Conservation (phyloP, 164 flowering plant species). For the Vitis rupestris region DNA sequence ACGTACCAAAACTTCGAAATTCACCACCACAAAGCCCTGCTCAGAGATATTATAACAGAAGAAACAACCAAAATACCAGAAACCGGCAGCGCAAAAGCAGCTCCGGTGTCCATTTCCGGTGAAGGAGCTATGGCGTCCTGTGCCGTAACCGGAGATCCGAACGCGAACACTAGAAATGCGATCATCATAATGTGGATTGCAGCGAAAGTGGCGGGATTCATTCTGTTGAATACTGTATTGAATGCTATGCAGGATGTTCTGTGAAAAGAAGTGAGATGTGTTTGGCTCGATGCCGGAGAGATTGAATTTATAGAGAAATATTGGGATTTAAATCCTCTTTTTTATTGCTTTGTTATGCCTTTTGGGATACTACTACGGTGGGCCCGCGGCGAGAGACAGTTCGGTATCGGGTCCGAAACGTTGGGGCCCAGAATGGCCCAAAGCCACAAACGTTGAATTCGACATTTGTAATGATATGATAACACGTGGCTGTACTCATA, state of each 20-base stretch:
- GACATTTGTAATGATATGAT: too few species aligned
- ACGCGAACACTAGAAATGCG: neutral
- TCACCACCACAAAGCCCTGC: neutral
- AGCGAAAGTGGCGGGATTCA: too few species aligned
- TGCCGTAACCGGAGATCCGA: constrained; percentile 8
- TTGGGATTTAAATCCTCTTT: neutral
- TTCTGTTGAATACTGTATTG: neutral
- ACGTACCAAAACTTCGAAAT: constrained; percentile 4
- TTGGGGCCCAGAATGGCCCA: too few species aligned
- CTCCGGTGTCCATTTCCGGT: constrained; percentile 21
- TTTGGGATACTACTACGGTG: too few species aligned
- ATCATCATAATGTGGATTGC: neutral
- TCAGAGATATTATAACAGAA: constrained; percentile 13
- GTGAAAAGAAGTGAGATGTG: neutral
- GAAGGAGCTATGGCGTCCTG: constrained; percentile 14
- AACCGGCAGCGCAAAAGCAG: constrained; percentile 16
- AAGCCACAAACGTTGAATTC: too few species aligned
- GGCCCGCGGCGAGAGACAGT: too few species aligned
- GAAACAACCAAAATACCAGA: constrained; percentile 7
- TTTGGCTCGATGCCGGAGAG: neutral
- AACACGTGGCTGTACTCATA: too few species aligned
- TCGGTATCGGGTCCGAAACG: too few species aligned
- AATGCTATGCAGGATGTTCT: too few species aligned
- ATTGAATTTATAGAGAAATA: neutral
- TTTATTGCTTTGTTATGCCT: neutral